phyloP scores from a whole-genome alignment of 129 eudicot species.

The Chrysanthemum makinoi region DNA sequence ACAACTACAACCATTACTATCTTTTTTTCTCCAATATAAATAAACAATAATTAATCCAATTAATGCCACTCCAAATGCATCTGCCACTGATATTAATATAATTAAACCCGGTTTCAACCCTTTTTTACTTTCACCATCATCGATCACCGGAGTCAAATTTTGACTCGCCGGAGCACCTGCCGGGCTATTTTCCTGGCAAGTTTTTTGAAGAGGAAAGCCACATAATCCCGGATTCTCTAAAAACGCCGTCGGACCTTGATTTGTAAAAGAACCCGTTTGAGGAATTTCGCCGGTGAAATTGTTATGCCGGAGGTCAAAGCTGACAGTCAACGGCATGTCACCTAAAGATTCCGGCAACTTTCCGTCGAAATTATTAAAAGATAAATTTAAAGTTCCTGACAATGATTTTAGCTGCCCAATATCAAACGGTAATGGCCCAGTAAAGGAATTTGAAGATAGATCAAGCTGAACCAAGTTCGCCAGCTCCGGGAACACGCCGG shows the following conservation, averaged over 20 bases:
- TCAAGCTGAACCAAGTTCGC: slow-evolving; percentile 73
- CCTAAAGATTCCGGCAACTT: slow-evolving; percentile 70
- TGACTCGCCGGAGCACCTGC: slow-evolving; percentile 34
- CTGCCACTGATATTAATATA: slow-evolving; percentile 66
- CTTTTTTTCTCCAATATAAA: slow-evolving; percentile 82
- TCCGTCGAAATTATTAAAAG: slow-evolving; percentile 68
- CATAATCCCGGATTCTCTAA: slow-evolving; percentile 69
- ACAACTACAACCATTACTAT: slow-evolving; percentile 75
- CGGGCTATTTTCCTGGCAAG: slow-evolving; percentile 41
- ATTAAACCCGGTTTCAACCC: slow-evolving; percentile 81
- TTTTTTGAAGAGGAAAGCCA: slow-evolving; percentile 76
- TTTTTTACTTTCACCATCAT: slow-evolving; percentile 20
- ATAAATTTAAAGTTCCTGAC: slow-evolving; percentile 74
- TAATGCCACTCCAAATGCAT: slow-evolving; percentile 76
- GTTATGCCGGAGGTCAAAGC: slow-evolving; percentile 65
- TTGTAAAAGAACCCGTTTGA: slow-evolving; percentile 72
- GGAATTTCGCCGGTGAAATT: slow-evolving; percentile 79
- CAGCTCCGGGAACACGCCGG: slow-evolving; percentile 62
- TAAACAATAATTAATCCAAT: slow-evolving; percentile 75
- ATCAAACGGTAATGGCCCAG: slow-evolving; percentile 71
- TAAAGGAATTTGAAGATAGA: slow-evolving; percentile 54
- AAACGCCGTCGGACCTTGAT: slow-evolving; percentile 95
- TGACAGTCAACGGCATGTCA: slow-evolving; percentile 22
- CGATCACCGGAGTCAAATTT: slow-evolving; percentile 29
- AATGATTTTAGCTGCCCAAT: slow-evolving; percentile 81